Evolutionary conservation across 2,329 filamentous ascomycete species (phyloP), one percentile per base, ranked within the genome.

Genomic region (Scedosporium apiospermum): DNA sequence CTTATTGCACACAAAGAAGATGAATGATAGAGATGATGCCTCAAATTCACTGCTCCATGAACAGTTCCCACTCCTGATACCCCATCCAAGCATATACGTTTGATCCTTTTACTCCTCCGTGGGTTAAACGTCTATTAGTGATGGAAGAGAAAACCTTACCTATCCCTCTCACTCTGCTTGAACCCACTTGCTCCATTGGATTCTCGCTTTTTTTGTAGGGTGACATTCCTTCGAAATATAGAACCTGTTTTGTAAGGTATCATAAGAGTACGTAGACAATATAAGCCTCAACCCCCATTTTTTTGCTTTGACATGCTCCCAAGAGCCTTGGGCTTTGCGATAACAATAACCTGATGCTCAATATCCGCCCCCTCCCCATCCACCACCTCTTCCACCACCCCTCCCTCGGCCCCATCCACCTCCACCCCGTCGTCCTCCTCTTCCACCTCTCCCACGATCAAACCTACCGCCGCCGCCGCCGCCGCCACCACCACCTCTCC

Each of bases 41-140:
- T 38, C 34, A 12, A 12, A 38, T 6, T 14, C 34, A 38, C 34
- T 3, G 3, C 34, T 38, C 10, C 9, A 12, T 38, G 10, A 2
- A 38, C 34, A 12, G 10, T 38, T 14, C 10, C 34, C 10, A 38
- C 10, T 38, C 9, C 34, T 38, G 34, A 38, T 38, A 23, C 27
- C 71, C 77, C 77, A 81, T 80, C 77, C 77, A 72, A 81, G 79
- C 79, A 81, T 82, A 81, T 81, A 71, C 79, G 77, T 79, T 79
- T 77, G 74, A 73, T 74, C 69, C 71, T 71, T 72, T 69, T 67
- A 68, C 76, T 79, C 74, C 71, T 73, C 79, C 78, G 70, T 81
- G 79, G 77, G 77, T 77, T 74, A 77, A 77, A 79, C 74, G 79
- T 77, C 79, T 81, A 82, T 78, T 76, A 77, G 73, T 75, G 73